Evolutionary conservation across 371 early-diverging fungal species (phyloP), one percentile per base, ranked within the genome.

Genomic region (Mucor racemosus): DNA sequence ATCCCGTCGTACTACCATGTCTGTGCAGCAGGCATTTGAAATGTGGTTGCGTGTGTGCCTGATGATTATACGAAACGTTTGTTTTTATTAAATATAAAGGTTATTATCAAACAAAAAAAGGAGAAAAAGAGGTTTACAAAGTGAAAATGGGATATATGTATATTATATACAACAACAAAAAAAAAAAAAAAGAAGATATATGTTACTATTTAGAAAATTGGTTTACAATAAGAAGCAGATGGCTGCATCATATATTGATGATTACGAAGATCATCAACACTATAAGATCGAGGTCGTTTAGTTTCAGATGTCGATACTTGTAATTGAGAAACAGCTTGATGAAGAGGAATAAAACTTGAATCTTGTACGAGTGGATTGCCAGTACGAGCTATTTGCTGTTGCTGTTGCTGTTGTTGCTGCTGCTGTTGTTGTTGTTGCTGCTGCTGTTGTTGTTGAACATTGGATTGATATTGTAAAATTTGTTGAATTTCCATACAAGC

Each of bases 291-390:
- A 34, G 67, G 66, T 46, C 71, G 67, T 41, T 35, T 48, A 1
- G 31, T 46, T 26, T 41, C 21, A 19, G 64, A 40, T 5, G 56
- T 56, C 5, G 58, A 61, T 31, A 69, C 62, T 19, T 65, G 65
- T 19, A 65, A 46, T 14, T 71, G 71, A 15, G 71, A 66, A 10
- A 71, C 58, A 44, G 71, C 66, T 33, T 71, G 71, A 34, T 67
- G 63, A 50, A 62, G 64, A 36, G 73, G 73, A 34, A 72, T 62
- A 35, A 73, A 73, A 13, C 69, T 62, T 15, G 69, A 69, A 31
- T 73, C 73, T 65, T 73, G 68, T 15, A 65, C 39, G 38, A 73
- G 66, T 9, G 73, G 73, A 41, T 73, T 73, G 11, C 66, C 60
- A 9, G 73, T 59, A 31, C 73, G 69, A 8, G 57, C 55, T 33